Conservation (phyloP, 805 yeast species). For the Metschnikowia arizonensis region DNA sequence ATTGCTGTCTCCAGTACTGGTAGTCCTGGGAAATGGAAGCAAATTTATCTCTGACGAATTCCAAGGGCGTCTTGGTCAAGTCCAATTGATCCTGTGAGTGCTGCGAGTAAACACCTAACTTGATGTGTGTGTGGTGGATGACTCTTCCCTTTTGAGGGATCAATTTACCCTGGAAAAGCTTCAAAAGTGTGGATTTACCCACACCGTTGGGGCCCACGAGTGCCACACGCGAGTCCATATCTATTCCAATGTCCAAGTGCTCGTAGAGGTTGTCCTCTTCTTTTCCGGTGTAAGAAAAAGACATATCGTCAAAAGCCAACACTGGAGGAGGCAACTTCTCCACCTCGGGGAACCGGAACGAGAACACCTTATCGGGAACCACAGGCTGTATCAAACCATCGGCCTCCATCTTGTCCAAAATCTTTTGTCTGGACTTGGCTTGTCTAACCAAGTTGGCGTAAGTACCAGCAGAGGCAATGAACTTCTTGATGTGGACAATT, state of each 20-base stretch:
- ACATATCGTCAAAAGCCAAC: constrained; percentile 89
- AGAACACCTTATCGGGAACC: constrained; percentile 86
- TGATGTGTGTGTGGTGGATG: constrained; percentile 94
- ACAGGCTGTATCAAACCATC: constrained; percentile 95
- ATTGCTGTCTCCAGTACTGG: constrained; percentile 97
- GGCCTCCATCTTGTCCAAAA: constrained; percentile 99
- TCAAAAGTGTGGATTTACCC: constrained; percentile 93
- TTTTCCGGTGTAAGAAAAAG: constrained; percentile 84
- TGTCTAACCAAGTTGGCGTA: constrained; percentile 97
- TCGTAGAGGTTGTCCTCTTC: constrained; percentile 85
- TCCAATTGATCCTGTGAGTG: constrained; percentile 98
- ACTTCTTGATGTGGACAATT: constrained; percentile 95
- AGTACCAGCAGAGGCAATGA: constrained; percentile 99
- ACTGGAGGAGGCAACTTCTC: constrained; percentile 99
- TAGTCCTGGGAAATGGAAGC: constrained; percentile 88
- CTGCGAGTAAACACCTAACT: constrained; percentile 98
- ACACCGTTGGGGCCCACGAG: constrained; percentile 99
- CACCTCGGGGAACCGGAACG: constrained; percentile 90
- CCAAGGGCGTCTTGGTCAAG: constrained; percentile 90
- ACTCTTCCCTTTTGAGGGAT: constrained; percentile 92
- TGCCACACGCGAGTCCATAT: constrained; percentile 98
- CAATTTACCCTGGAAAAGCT: constrained; percentile 93
- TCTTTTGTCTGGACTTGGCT: constrained; percentile 99
- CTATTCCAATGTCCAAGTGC: constrained; percentile 93
- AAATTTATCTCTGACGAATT: constrained; percentile 94